phyloP scores from a whole-genome alignment of 139 green algal genomes.

The Picochlorum sp. region DNA sequence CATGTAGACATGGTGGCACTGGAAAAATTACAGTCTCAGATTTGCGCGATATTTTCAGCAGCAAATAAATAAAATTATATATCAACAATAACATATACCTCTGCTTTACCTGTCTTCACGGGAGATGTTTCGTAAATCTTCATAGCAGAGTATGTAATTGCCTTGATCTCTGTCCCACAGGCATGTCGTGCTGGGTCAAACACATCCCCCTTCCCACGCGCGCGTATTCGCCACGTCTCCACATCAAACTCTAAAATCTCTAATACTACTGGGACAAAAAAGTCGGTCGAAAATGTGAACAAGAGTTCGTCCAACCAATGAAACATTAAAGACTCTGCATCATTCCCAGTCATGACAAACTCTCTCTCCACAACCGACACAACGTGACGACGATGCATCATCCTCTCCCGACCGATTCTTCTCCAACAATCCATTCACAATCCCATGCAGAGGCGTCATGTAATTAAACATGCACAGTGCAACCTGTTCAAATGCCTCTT shows the following conservation, averaged over 20 bases:
- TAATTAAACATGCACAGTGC: slow-evolving; percentile 82
- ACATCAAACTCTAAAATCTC: slow-evolving; percentile 45
- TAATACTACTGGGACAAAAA: slow-evolving; percentile 48
- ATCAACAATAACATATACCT: slow-evolving; percentile 85
- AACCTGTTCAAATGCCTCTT: slow-evolving; percentile 50
- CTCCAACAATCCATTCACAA: slow-evolving; percentile 11
- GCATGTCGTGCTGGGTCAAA: slow-evolving; percentile 58
- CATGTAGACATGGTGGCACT: no score
- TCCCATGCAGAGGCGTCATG: slow-evolving; percentile 60
- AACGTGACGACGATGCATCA: slow-evolving; percentile 8
- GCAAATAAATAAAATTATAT: slow-evolving; percentile 44
- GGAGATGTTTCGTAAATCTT: slow-evolving; percentile 46
- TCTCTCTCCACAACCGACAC: slow-evolving; percentile 27
- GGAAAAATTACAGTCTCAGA: slow-evolving; percentile 12
- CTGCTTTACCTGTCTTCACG: slow-evolving; percentile 25
- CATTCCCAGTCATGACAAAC: slow-evolving; percentile 38
- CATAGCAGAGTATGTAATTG: slow-evolving; percentile 86
- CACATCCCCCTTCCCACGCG: slow-evolving; percentile 40
- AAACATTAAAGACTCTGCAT: slow-evolving; percentile 72
- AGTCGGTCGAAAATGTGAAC: slow-evolving; percentile 65
- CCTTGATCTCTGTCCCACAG: slow-evolving; percentile 77
- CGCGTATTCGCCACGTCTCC: slow-evolving; percentile 30
- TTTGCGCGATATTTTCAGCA: slow-evolving; percentile 11
- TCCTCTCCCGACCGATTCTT: background rate
- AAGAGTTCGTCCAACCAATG: slow-evolving; percentile 79